Conservation (phyloP, 2,329 filamentous ascomycete species). For the Trichoderma sp. region DNA sequence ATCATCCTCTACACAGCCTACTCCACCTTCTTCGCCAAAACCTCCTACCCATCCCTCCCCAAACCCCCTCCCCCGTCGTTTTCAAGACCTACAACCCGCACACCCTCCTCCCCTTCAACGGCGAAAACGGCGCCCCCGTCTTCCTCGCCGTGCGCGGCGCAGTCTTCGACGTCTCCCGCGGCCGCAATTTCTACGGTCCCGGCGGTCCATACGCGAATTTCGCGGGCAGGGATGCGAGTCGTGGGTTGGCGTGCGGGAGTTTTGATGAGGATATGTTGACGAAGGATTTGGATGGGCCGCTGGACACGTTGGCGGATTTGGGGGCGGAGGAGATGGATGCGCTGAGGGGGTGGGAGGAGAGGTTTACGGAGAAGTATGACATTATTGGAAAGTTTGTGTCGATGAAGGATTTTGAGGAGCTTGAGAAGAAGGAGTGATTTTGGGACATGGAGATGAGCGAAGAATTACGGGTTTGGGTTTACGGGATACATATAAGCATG, state of each 20-base stretch:
- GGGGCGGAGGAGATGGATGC: slow-evolving; percentile 77
- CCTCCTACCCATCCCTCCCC: slow-evolving; percentile 49
- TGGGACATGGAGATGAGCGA: neutral
- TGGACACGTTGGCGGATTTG: slow-evolving; percentile 75
- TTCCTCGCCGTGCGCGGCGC: slow-evolving; percentile 89
- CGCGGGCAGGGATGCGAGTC: slow-evolving; percentile 84
- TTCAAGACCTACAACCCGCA: slow-evolving; percentile 73
- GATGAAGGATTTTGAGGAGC: slow-evolving; percentile 40
- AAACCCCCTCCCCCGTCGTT: slow-evolving; percentile 59
- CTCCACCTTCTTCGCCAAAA: slow-evolving; percentile 51
- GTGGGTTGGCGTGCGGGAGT: slow-evolving; percentile 85
- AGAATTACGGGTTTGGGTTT: neutral
- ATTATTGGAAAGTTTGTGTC: slow-evolving; percentile 85
- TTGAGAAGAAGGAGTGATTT: slow-evolving; percentile 15
- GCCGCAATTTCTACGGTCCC: slow-evolving; percentile 93
- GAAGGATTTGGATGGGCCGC: slow-evolving; percentile 78
- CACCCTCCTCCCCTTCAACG: slow-evolving; percentile 85
- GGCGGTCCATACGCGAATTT: slow-evolving; percentile 96
- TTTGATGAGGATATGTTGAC: slow-evolving; percentile 97
- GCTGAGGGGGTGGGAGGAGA: slow-evolving; percentile 86
- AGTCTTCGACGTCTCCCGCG: slow-evolving; percentile 86
- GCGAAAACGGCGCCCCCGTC: slow-evolving; percentile 70
- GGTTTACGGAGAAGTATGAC: slow-evolving; percentile 91
- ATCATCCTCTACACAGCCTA: slow-evolving; percentile 61
- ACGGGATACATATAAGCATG: neutral